phyloP scores from a whole-genome alignment of 768 basidiomycete species.

The Strobilomyces confusus region DNA sequence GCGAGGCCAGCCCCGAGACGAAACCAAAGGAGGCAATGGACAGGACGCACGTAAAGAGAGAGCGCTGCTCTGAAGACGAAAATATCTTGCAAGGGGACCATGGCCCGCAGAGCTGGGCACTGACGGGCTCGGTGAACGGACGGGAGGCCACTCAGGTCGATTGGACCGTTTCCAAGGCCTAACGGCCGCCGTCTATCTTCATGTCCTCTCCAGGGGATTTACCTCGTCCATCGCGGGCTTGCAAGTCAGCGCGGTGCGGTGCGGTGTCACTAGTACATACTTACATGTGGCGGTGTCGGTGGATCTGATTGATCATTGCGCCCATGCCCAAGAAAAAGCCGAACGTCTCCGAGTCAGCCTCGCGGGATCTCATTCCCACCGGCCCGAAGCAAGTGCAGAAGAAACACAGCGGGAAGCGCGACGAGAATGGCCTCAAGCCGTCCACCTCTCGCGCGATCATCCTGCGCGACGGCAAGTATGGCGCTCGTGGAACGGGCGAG shows the following conservation, averaged over 20 bases:
- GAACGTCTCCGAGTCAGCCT: slow-evolving; percentile 9
- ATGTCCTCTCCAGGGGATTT: no score
- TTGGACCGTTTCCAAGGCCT: no score
- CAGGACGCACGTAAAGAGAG: slow-evolving; percentile 16
- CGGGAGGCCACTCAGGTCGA: no score
- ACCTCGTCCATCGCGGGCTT: no score
- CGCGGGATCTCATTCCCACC: slow-evolving; percentile 47
- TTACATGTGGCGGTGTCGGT: neutral
- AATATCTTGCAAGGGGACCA: no score
- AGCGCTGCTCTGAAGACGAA: slow-evolving; percentile 32
- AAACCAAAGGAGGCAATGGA: slow-evolving; percentile 9
- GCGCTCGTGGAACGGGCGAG: slow-evolving; percentile 68
- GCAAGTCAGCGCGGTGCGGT: no score
- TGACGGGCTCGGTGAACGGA: no score
- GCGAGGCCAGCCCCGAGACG: slow-evolving; percentile 17
- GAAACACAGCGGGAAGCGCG: slow-evolving; percentile 36
- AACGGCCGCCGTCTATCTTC: no score
- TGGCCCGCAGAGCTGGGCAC: no score
- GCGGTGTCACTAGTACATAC: neutral
- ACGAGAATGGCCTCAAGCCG: slow-evolving; percentile 50
- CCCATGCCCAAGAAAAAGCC: slow-evolving; percentile 34
- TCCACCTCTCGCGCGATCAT: slow-evolving; percentile 71
- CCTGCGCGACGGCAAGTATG: slow-evolving; percentile 72
- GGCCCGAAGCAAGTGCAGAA: slow-evolving; percentile 51
- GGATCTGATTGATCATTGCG: neutral